Evolutionary conservation across 352 stramenopile genomes (phyloP).

Genomic region (Globisporangium yorkense): DNA sequence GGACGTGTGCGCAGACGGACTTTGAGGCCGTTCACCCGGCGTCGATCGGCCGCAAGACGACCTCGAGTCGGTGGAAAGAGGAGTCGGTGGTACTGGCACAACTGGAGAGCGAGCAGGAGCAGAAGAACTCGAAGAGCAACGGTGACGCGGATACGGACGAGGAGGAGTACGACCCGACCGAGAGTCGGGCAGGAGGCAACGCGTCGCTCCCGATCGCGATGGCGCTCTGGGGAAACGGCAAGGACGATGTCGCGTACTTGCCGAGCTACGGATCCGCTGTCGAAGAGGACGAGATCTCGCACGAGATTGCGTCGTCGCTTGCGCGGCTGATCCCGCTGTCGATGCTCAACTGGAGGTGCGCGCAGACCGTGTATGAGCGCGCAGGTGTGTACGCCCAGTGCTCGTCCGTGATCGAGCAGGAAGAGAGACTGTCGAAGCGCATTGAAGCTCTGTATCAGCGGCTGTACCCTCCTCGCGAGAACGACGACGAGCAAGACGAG

Average conservation of each 20-base stretch:
- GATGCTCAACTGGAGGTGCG: conserved; percentile 62
- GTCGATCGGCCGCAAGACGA: conserved; percentile 23
- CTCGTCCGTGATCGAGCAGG: conserved; percentile 37
- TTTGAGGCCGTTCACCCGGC: conserved; percentile 39
- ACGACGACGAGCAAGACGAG: conserved; percentile 4
- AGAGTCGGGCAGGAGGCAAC: background rate
- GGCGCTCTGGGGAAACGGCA: conserved; percentile 12
- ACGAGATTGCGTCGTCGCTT: conserved; percentile 39
- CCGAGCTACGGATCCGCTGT: conserved; percentile 44
- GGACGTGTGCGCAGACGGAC: background rate
- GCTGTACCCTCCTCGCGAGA: conserved; percentile 27
- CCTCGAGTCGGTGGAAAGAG: conserved; percentile 35
- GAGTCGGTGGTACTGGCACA: conserved; percentile 20
- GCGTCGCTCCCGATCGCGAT: conserved; percentile 4
- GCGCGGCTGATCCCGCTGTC: conserved; percentile 53
- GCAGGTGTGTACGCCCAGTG: conserved; percentile 47
- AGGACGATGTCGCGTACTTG: conserved; percentile 14
- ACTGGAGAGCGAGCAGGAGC: conserved; percentile 15
- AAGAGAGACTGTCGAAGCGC: conserved; percentile 28
- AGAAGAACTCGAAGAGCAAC: conserved; percentile 4
- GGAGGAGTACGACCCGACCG: background rate
- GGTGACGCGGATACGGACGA: conserved; percentile 5
- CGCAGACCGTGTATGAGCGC: conserved; percentile 56
- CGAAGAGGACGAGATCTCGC: conserved; percentile 77
- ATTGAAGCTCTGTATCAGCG: conserved; percentile 59